Conservation (phyloP, 805 yeast genomes). For the Suhomyces prunicola region DNA sequence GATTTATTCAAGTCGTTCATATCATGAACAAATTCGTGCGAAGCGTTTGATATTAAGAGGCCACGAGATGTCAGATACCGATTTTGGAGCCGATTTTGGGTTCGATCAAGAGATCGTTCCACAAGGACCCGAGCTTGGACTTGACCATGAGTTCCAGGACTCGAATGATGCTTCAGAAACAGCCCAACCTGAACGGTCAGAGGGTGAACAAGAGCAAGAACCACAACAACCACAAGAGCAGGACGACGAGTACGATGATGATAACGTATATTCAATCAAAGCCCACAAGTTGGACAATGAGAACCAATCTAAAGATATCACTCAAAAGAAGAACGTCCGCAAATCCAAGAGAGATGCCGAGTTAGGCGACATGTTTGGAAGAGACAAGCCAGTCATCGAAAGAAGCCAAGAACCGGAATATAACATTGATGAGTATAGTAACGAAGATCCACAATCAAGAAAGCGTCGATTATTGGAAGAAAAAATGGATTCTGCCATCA, state of each 20-base stretch:
- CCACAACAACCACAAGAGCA: neutral
- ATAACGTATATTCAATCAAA: slow-evolving; percentile 18
- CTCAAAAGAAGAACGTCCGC: slow-evolving; percentile 30
- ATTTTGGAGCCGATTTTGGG: neutral
- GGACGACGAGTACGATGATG: slow-evolving; percentile 15
- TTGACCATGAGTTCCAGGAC: neutral
- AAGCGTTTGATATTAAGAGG: neutral
- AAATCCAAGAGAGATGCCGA: slow-evolving; percentile 13
- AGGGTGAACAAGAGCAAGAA: neutral
- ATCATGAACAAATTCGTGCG: neutral
- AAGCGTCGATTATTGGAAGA: slow-evolving; percentile 79
- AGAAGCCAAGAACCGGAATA: slow-evolving; percentile 4
- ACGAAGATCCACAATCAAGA: slow-evolving; percentile 38
- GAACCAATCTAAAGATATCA: slow-evolving; percentile 11
- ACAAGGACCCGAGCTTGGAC: neutral
- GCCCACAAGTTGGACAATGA: slow-evolving; percentile 19
- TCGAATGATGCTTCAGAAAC: neutral
- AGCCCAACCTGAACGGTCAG: neutral
- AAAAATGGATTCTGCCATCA: slow-evolving; percentile 72
- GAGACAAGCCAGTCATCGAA: slow-evolving; percentile 1
- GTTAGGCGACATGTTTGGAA: slow-evolving; percentile 3
- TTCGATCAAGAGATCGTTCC: neutral
- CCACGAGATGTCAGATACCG: neutral
- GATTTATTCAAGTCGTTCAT: neutral
- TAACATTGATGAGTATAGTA: slow-evolving; percentile 14